phyloP scores from a whole-genome alignment of 1,139 yeast genomes.

The Protomyces lactucae-debilis region DNA sequence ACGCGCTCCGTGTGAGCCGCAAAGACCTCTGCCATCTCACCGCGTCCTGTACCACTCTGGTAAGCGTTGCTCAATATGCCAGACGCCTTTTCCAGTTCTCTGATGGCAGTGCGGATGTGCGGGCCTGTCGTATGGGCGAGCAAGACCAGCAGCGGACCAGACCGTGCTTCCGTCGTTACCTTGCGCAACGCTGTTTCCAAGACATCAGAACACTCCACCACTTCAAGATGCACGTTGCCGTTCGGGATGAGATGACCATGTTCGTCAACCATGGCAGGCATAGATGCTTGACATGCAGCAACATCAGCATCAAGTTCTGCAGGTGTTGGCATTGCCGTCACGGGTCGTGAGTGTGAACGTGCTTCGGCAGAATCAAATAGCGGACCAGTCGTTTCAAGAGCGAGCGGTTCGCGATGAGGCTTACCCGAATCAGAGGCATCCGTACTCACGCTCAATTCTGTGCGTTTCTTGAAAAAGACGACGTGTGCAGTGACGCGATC shows the following conservation, averaged over 20 bases:
- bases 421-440: neutral
- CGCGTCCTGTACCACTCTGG: neutral
- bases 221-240: neutral
- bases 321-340: neutral
- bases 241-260: neutral
- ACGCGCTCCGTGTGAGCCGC: conserved; percentile 5
- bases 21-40: conserved; percentile 14
- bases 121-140: neutral
- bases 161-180: neutral
- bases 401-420: neutral
- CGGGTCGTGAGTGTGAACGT: conserved; percentile 1
- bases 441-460: neutral
- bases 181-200: conserved; percentile 4
- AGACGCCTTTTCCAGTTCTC: neutral
- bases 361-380: neutral
- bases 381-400: neutral
- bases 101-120: neutral
- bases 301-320: conserved; percentile 6
- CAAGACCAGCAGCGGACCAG: neutral
- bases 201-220: neutral
- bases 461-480: conserved; percentile 5
- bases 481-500: conserved; percentile 27
- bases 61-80: neutral
- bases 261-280: neutral
- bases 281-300: neutral